These are phyloP conservation scores for Colletotrichum musae DNA, from an alignment of 2,329 filamentous ascomycete genomes.

Conservation along the genomic window DNA sequence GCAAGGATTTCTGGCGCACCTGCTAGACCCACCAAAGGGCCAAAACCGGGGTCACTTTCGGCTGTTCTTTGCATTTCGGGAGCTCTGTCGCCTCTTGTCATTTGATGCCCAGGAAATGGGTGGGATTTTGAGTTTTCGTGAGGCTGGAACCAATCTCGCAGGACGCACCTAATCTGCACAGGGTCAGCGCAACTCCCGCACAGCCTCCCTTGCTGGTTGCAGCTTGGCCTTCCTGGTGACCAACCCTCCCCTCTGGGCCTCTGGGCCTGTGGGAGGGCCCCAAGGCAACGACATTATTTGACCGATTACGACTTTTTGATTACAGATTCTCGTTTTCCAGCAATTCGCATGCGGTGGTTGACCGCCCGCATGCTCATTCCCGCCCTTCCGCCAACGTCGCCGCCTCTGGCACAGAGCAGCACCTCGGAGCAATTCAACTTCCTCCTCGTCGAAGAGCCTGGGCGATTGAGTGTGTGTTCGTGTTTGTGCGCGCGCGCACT, in stretches of 20 bases:
- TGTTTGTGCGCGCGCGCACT: slow-evolving; percentile 4
- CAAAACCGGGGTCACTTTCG: slow-evolving; percentile 32
- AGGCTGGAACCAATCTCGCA: slow-evolving; percentile 39
- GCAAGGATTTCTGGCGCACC: slow-evolving; percentile 22
- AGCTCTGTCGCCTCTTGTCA: slow-evolving; percentile 26
- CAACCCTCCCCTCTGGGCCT: too few species aligned
- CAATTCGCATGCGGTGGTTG: slow-evolving; percentile 22
- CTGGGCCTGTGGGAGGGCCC: not conserved
- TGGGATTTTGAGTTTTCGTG: slow-evolving; percentile 40
- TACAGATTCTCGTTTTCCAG: not conserved
- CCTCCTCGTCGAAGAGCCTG: not conserved
- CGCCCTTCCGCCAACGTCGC: slow-evolving; percentile 2
- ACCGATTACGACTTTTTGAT: slow-evolving; percentile 26
- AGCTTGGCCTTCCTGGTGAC: not conserved
- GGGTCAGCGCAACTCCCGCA: slow-evolving; percentile 17
- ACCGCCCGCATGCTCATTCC: not conserved
- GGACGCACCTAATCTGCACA: slow-evolving; percentile 28
- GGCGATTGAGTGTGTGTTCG: not conserved
- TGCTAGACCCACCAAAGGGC: slow-evolving; percentile 21
- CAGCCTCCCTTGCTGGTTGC: slow-evolving; percentile 5
- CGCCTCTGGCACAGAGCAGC: slow-evolving; percentile 2
- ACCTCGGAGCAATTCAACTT: not conserved
- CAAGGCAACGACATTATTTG: slow-evolving; percentile 19
- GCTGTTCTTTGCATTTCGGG: slow-evolving; percentile 33
- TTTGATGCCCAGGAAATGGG: slow-evolving; percentile 35